These are phyloP conservation scores for Pestalotiopsis sp. DNA, from an alignment of 2,329 filamentous ascomycete genomes.

Conservation along the genomic window DNA sequence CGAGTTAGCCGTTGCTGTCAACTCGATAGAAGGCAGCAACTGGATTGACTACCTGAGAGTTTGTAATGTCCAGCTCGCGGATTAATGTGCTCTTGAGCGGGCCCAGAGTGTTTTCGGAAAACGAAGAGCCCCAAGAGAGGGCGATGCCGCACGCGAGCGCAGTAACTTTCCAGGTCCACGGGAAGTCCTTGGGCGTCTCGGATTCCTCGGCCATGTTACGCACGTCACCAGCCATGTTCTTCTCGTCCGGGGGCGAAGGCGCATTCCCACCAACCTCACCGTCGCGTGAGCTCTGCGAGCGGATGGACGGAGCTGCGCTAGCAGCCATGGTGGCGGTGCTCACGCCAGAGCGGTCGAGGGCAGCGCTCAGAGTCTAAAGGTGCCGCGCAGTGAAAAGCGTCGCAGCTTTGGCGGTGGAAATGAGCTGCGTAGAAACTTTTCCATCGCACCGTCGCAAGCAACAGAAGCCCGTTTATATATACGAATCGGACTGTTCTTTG, in stretches of 20 bases:
- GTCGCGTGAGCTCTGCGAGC: neutral
- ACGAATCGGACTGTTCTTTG: neutral
- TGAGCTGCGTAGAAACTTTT: neutral
- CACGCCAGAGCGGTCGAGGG: neutral
- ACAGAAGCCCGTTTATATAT: neutral
- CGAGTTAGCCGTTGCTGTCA: neutral
- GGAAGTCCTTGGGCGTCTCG: constrained; percentile 22
- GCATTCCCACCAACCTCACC: neutral
- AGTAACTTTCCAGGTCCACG: constrained; percentile 23
- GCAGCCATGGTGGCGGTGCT: neutral
- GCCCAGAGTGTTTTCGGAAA: constrained; percentile 27
- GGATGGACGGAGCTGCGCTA: neutral
- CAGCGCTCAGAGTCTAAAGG: too few relatives aligned
- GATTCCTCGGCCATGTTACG: constrained; percentile 1
- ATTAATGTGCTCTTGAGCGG: constrained; percentile 24
- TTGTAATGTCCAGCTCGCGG: constrained; percentile 25
- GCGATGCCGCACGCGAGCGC: constrained; percentile 24
- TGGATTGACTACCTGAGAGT: constrained; percentile 16
- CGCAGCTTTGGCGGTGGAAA: neutral
- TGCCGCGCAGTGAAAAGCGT: too few relatives aligned
- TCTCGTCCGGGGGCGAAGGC: neutral
- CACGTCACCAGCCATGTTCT: neutral
- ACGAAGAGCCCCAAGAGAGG: constrained; percentile 28
- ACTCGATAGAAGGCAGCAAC: neutral
- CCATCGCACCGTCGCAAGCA: neutral